Conservation (phyloP, 1,284 basidiomycete genomes). For the Ganoderma leucocontextum region DNA sequence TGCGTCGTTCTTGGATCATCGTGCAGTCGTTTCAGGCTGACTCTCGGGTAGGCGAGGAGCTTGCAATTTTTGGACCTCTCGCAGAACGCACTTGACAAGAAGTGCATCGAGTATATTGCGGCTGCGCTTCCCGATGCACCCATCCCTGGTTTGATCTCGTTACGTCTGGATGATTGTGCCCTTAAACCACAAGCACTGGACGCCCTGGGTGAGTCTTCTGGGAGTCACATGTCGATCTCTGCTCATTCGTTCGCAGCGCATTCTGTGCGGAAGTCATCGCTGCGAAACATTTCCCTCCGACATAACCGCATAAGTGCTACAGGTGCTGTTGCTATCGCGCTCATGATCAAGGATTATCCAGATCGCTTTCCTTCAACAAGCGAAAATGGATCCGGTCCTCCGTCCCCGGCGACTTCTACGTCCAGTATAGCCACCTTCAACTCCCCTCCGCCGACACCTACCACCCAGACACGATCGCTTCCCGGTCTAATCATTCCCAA, state of each 20-base stretch:
- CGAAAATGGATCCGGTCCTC: constrained; percentile 34
- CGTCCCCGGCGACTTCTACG: constrained; percentile 36
- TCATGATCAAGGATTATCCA: constrained; percentile 96
- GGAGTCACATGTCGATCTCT: not conserved
- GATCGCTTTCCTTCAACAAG: constrained; percentile 63
- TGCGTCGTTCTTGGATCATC: constrained; percentile 36
- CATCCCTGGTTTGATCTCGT: constrained; percentile 70
- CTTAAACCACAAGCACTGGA: constrained; percentile 80
- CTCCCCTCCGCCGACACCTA: constrained; percentile 37
- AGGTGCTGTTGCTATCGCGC: constrained; percentile 89
- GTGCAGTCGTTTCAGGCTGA: not conserved
- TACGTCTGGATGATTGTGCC: constrained; percentile 85
- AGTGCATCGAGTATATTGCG: constrained; percentile 83
- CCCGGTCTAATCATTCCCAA: constrained; percentile 28
- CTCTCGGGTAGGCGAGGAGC: constrained; percentile 62
- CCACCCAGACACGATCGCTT: constrained; percentile 39
- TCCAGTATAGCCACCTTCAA: constrained; percentile 33
- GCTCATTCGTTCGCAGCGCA: constrained; percentile 60
- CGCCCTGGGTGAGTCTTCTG: constrained; percentile 62
- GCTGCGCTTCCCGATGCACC: constrained; percentile 68
- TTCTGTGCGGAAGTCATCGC: constrained; percentile 80
- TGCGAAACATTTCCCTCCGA: constrained; percentile 88
- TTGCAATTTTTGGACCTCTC: constrained; percentile 91
- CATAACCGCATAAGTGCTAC: constrained; percentile 85
- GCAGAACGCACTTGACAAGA: constrained; percentile 87